Evolutionary conservation across 176 grass and related monocot genomes (phyloP), one percentile per base, ranked within the genome.

Genomic region (Saccharum spontaneum): DNA sequence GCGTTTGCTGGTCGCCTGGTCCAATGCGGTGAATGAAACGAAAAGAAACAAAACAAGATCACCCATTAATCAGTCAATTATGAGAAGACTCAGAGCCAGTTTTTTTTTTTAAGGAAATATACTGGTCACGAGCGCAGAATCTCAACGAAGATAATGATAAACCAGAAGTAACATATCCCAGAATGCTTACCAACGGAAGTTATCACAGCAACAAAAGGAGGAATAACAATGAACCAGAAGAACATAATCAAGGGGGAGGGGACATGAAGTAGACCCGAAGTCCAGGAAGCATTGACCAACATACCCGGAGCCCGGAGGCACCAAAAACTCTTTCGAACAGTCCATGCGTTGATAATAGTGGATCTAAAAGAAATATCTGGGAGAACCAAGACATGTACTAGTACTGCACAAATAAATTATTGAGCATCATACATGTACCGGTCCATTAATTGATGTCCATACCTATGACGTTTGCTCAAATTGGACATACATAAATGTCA

Each of bases 371-470:
- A 28, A 28, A 48, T 50, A 50, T 50, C 15, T 50, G 48, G 48
- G 48, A 50, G 48, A 50, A 16, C 48, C 14, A 50, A 50, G 48
- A 17, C 48, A 18, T 54, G 50, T 82, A 4, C 16, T 43, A 33
- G 84, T 66, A 45, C 17, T 7, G 7, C 62, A 52, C 34, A 45
- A 68, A 74, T 83, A 83, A 50, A 72, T 82, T 72, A 86, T 73
- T 45, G 22, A 48, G 59, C 57, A 67, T 79, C 67, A 49, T 44
- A 36, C 43, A 78, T 31, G 59, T 73, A 50, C 24, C 33, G 14
- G 41, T 74, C 44, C 45, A 67, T 10, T 33, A 43, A 62, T 6
- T 73, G 67, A 78, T 75, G 71, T 37, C 61, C 8, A 14, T 59
- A 72, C 24, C 81, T 41, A 16, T 59, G 43, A 65, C 54, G 6